Conservation (phyloP, 2,329 filamentous ascomycete species). For the Thielaviopsis populi region DNA sequence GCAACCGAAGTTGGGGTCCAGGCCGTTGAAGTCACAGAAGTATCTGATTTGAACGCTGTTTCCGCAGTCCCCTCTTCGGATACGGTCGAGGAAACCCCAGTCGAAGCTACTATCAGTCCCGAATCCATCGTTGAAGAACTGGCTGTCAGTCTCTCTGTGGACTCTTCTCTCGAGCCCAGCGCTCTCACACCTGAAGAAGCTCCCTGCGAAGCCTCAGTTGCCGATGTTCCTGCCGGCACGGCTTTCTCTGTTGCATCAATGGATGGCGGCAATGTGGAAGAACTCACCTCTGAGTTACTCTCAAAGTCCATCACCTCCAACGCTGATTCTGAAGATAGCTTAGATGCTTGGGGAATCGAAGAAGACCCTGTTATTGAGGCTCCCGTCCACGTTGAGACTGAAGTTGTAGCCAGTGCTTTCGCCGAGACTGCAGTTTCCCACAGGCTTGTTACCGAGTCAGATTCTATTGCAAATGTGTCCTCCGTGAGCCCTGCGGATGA, state of each 20-base stretch:
- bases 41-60: no score
- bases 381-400: background rate
- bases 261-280: background rate
- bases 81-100: background rate
- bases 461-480: background rate
- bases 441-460: no score
- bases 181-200: background rate
- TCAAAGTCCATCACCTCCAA: background rate
- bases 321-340: constrained; percentile 7
- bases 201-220: background rate
- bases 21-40: no score
- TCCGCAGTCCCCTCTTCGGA: no score
- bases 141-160: background rate
- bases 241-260: background rate
- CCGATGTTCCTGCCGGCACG: background rate
- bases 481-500: background rate
- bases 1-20: background rate
- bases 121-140: background rate
- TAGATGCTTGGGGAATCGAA: constrained; percentile 15
- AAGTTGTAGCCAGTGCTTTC: background rate
- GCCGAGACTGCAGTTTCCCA: background rate
- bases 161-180: background rate
- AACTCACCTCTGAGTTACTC: background rate
- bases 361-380: constrained; percentile 9
- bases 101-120: background rate